Base-by-base conservation (phyloP, 257 asterid species). In the Solanum rostratum region DNA sequence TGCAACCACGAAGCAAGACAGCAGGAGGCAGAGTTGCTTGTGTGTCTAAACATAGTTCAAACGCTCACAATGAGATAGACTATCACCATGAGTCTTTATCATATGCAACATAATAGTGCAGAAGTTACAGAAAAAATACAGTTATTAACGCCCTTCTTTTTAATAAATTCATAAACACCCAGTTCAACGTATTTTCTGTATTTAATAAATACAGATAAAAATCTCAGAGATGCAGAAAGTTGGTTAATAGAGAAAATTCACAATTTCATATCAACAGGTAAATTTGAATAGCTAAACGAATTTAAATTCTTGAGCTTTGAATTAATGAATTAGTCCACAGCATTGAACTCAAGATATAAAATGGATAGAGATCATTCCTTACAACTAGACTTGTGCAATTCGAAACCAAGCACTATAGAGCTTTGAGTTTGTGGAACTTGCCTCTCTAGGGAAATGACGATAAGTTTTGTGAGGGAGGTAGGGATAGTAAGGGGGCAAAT, bases 381-480 rank as follows among this genome's bases (percentile, higher is more conserved):
- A 52, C 82, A 78, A 30, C 63, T 16, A 16, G 27, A 50, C 45
- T 49, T 49, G 39, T 27, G 46, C 46, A 50, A 63, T 78, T 50
- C 18, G 50, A 78, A 73, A 76, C 10, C 43, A 76, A 76, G 41
- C 62, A 76, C 16, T 15, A 49, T 5, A 78, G 45, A 29, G 82
- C 27, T 3, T 78, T 78, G 63, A 49, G 63, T 27, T 27, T 78
- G 70, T 24, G 37, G 37, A 85, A 78, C 82, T 87, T 93, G 94
- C 99, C 99, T 97, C 99, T 93, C 95, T 91, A 79, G 99, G 95
- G 80, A 93, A 95, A 90, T 97, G 99, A 79, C 85, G 98, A 83
- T 97, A 97, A 6, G 98, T 95, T 90, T 97, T 97, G 81, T 87
- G 91, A 50, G 97, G 97, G 74, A 97, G 92, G 82, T 82, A 86